Evolutionary conservation across 169 alveolate species (phyloP).

Genomic region (Eimeria maxima): DNA sequence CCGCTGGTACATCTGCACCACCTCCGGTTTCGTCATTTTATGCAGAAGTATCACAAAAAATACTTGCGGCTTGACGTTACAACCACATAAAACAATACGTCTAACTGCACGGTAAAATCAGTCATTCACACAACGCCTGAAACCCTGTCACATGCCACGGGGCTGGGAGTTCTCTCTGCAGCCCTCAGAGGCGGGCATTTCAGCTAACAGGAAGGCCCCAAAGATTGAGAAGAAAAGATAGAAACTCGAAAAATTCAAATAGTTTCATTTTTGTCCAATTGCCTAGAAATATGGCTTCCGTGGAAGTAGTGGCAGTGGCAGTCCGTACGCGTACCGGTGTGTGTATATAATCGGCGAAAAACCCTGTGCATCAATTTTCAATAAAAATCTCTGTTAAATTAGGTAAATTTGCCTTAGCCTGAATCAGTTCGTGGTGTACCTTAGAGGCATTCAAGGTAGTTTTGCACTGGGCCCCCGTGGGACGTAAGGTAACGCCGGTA

Average conservation of each 20-base stretch:
- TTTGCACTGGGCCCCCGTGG: too few species aligned
- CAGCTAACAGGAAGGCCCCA: not conserved
- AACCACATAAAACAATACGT: not conserved
- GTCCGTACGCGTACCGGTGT: not conserved
- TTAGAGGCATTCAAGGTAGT: too few species aligned
- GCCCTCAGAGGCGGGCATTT: not conserved
- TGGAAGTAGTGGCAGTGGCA: not conserved
- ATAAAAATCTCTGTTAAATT: not conserved
- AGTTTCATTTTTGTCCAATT: not conserved
- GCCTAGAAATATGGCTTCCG: not conserved
- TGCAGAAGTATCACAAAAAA: not conserved
- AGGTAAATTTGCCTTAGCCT: too few species aligned
- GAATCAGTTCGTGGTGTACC: too few species aligned
- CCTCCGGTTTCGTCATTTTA: slow-evolving; percentile 50
- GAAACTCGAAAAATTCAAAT: not conserved
- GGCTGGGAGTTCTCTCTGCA: not conserved
- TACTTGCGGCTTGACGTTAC: not conserved
- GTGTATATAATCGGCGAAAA: not conserved
- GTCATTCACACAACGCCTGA: not conserved
- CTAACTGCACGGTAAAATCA: not conserved
- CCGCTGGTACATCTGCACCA: slow-evolving; percentile 63
- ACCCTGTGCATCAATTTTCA: not conserved
- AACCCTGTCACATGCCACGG: not conserved
- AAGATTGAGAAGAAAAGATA: too few species aligned
- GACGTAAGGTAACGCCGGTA: too few species aligned